A percentile compares a stretch with the other conserved stretches of the same genome.
Evolutionary conservation across 225 moss, liverwort and hornwort species (phyloP).

Genomic region (Physcomitrium patens): DNA sequence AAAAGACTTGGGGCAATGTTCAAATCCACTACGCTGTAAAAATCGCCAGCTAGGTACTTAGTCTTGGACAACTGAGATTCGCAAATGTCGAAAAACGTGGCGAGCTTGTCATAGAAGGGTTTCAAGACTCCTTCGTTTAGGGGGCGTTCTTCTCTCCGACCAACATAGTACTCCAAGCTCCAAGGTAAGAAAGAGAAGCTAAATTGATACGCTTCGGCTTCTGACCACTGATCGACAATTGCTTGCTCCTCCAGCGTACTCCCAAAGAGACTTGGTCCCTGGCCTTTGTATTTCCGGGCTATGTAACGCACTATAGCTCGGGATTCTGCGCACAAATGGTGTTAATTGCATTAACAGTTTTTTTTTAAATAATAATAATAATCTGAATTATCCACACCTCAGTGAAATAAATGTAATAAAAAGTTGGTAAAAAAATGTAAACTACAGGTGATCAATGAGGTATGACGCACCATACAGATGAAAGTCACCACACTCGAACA

Average conservation of each 20-base stretch:
- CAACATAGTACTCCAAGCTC: conserved; percentile 47
- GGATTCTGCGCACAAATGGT: conserved; percentile 42
- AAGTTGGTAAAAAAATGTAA: no score
- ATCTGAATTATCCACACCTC: no score
- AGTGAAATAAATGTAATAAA: no score
- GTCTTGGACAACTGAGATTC: conserved; percentile 45
- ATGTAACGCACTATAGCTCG: conserved; percentile 66
- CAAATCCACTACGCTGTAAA: conserved; percentile 60
- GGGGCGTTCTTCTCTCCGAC: conserved; percentile 32
- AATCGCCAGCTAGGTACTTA: conserved; percentile 62
- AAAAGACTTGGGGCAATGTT: conserved; percentile 36
- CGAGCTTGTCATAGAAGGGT: conserved; percentile 36
- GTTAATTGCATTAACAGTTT: no score
- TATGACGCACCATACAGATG: conserved; percentile 19
- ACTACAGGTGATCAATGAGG: neutral
- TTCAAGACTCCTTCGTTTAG: conserved; percentile 37
- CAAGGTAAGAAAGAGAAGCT: conserved; percentile 41
- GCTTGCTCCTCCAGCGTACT: conserved; percentile 52
- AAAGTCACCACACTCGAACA: conserved; percentile 19
- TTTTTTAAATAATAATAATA: no score
- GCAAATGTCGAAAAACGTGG: conserved; percentile 47
- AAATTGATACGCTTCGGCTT: conserved; percentile 63
- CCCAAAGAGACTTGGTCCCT: conserved; percentile 57
- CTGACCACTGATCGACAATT: conserved; percentile 67
- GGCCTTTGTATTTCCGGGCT: conserved; percentile 51